Percentiles rank a stretch among this genome's conserved stretches.
Evolutionary conservation across 106 monocot genomes (phyloP).

Genomic region (Chionographis japonica): DNA sequence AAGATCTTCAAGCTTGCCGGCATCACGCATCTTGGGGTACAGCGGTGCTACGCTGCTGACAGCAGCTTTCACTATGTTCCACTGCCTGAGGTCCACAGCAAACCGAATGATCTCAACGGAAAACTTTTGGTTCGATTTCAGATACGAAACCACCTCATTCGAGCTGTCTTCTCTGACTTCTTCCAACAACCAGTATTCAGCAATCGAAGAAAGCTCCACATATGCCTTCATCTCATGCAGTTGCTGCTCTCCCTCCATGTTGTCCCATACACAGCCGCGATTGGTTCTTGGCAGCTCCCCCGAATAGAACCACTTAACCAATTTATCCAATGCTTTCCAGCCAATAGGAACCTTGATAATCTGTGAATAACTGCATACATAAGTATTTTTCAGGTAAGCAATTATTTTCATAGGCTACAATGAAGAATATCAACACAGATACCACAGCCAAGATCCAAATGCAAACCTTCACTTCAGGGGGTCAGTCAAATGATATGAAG

Average conservation of each 20-base stretch:
- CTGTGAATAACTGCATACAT: conserved; percentile 39
- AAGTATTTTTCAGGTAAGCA: no score
- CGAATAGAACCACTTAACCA: conserved; percentile 66
- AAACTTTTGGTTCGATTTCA: conserved; percentile 26
- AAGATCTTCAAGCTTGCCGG: conserved; percentile 54
- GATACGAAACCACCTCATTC: conserved; percentile 27
- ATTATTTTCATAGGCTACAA: no score
- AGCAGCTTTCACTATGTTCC: conserved; percentile 53
- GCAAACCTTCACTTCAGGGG: no score
- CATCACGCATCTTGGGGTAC: conserved; percentile 55
- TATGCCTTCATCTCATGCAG: conserved; percentile 41
- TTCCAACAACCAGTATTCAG: conserved; percentile 74
- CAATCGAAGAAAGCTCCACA: conserved; percentile 66
- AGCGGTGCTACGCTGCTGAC: conserved; percentile 37
- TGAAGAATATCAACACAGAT: no score
- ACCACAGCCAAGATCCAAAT: no score
- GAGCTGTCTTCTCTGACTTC: conserved; percentile 42
- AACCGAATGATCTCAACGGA: conserved; percentile 36
- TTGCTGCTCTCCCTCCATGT: conserved; percentile 43
- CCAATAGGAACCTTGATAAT: conserved; percentile 60
- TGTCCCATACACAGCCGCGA: conserved; percentile 53
- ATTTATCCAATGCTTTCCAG: conserved; percentile 57
- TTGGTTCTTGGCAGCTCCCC: conserved; percentile 48
- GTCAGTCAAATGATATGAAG: no score
- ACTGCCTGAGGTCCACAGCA: conserved; percentile 29